Percentiles rank a stretch among this genome's conserved stretches.
Conservation (phyloP, 768 basidiomycete genomes). For the Suillus ampliporus region DNA sequence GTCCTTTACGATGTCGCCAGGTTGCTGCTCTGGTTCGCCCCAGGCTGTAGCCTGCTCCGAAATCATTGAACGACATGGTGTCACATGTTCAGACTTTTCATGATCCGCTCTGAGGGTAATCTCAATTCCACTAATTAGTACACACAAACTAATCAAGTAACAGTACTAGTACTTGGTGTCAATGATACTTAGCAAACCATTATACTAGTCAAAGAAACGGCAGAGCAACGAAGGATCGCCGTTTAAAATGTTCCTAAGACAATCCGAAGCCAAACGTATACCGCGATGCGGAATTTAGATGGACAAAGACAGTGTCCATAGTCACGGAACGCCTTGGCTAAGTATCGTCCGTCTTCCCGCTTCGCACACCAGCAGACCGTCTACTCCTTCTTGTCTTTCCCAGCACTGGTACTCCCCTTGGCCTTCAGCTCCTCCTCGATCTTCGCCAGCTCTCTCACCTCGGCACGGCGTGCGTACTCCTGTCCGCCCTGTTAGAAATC, state of each 20-base stretch:
- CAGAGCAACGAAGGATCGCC: not conserved
- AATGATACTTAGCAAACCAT: not conserved
- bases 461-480: slow-evolving; percentile 76
- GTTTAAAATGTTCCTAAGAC: not conserved
- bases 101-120: not conserved
- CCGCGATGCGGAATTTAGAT: not conserved
- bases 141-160: not conserved
- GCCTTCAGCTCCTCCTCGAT: slow-evolving; percentile 42
- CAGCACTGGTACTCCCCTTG: slow-evolving; percentile 20
- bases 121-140: not conserved
- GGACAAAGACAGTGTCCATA: not conserved
- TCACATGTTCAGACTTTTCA: not conserved
- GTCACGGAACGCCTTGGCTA: not conserved
- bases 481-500: slow-evolving; percentile 71
- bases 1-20: slow-evolving; percentile 64
- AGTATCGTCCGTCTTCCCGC: not conserved
- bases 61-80: slow-evolving; percentile 52
- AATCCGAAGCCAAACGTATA: not conserved
- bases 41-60: slow-evolving; percentile 52
- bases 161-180: not conserved
- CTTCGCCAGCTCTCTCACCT: slow-evolving; percentile 48
- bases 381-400: slow-evolving; percentile 40
- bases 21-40: slow-evolving; percentile 50
- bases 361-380: slow-evolving; percentile 4
- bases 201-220: not conserved